Evolutionary conservation across 768 basidiomycete genomes (phyloP), one percentile per base, ranked within the genome.

Genomic region (Tulasnella sp.): DNA sequence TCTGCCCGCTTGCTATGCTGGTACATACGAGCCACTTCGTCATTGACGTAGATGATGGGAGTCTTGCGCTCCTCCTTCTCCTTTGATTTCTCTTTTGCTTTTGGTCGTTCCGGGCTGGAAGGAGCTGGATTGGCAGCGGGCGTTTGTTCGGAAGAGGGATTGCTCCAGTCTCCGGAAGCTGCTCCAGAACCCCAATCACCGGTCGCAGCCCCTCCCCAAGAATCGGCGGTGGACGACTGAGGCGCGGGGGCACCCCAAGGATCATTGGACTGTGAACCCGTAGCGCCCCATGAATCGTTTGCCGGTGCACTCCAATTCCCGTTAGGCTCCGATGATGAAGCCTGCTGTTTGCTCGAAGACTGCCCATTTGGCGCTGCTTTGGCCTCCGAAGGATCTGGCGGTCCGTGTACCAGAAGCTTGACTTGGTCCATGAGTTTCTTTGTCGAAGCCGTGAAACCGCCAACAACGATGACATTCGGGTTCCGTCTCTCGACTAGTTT

Each of bases 11-110:
- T 87, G 81, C 93, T 95, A 81, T 96, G 91, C 83, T 96, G 95
- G 83, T 94, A 99, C 58, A 99, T 89, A 58, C 97, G 88, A 17
- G 97, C 97, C 42, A 97, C 91, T 75, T 97, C 94, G 81, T 99
- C 97, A 54, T 88, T 87, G 40, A 93, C 90, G 81, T 93, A 98
- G 45, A 92, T 89, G 76, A 96, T 90, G 1, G 91, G 91, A 67
- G 89, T 91, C 75, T 88, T 84, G 58, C 71, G 54, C 22, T 52
- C 64, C 68, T 76, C 67, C 40, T 68, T 76, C 22, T 68, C 67
- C 25, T 71, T 76, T 19, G 29, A 39, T 40, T 40, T 76, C 2
- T 54, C 69, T 19, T 45, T 40, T 37, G 38, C 25, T 40, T 49
- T 76, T 2, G 67, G 67, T 31, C 73, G 73, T 37, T 54, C 73